These are phyloP conservation scores for Sequoiadendron giganteum DNA, from an alignment of 75 land plant species.

Conservation along the genomic window DNA sequence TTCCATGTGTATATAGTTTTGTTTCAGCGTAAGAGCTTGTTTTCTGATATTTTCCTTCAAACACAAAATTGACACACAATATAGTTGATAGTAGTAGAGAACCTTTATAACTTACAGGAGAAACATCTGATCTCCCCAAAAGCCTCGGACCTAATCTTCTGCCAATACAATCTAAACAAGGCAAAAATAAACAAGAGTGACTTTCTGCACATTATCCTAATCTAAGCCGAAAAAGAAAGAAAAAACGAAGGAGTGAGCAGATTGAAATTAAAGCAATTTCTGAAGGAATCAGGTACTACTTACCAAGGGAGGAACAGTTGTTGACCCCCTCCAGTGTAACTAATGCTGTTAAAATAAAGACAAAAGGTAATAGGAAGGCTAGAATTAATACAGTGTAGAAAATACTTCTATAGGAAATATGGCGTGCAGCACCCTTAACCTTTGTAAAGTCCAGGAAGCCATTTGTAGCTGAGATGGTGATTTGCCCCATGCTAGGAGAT, in stretches of 20 bases:
- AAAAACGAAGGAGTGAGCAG: not conserved
- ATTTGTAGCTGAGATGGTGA: conserved; percentile 76
- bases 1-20: not conserved
- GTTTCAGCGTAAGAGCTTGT: not conserved
- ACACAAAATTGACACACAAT: not conserved
- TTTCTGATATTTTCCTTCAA: not conserved
- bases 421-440: conserved; percentile 85
- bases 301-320: conserved; percentile 83
- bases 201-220: not conserved
- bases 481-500: conserved; percentile 98
- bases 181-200: conserved; percentile 6
- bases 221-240: not conserved
- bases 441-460: conserved; percentile 87
- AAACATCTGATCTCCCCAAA: conserved; percentile 59
- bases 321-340: conserved; percentile 72
- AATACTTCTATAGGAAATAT: conserved; percentile 70
- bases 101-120: conserved; percentile 1
- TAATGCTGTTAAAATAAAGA: conserved; percentile 85
- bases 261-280: conserved; percentile 2
- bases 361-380: conserved; percentile 77
- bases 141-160: conserved; percentile 80
- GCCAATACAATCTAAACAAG: conserved; percentile 79
- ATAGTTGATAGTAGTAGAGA: not conserved
- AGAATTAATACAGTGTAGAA: conserved; percentile 68
- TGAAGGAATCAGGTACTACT: not conserved